phyloP scores from a whole-genome alignment of 73 alveolate genomes.

The Tetrahymena thermophila region DNA sequence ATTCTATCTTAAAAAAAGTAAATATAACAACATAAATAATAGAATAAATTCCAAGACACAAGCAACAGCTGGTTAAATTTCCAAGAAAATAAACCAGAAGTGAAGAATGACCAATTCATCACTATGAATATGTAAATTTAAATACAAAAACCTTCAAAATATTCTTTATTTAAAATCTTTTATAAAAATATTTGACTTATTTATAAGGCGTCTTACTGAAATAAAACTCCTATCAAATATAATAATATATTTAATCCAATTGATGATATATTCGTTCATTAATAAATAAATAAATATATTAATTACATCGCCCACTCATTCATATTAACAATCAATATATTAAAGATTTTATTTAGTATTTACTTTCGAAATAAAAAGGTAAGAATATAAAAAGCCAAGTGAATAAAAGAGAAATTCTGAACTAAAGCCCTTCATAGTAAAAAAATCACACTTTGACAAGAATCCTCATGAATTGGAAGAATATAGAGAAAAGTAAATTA shows the following conservation, averaged over 20 bases:
- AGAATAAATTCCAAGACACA: constrained; percentile 17
- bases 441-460: constrained; percentile 21
- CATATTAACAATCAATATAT: no score
- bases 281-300: no score
- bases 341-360: no score
- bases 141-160: no score
- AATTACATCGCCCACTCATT: background rate
- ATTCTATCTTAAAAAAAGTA: background rate
- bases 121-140: background rate
- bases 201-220: background rate
- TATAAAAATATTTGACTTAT: no score
- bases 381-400: constrained; percentile 27
- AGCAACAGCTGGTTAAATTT: constrained; percentile 29
- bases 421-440: constrained; percentile 21
- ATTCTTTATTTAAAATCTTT: background rate
- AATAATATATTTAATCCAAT: background rate
- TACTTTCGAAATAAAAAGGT: background rate
- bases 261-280: background rate
- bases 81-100: constrained; percentile 7
- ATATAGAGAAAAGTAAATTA: constrained; percentile 8
- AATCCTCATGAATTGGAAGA: constrained; percentile 23
- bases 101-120: background rate
- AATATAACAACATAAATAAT: background rate
- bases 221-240: constrained; percentile 6
- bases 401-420: constrained; percentile 15